Evolutionary conservation across 1,139 yeast species (phyloP).

Genomic region (Tardiomyces digboiensis): DNA sequence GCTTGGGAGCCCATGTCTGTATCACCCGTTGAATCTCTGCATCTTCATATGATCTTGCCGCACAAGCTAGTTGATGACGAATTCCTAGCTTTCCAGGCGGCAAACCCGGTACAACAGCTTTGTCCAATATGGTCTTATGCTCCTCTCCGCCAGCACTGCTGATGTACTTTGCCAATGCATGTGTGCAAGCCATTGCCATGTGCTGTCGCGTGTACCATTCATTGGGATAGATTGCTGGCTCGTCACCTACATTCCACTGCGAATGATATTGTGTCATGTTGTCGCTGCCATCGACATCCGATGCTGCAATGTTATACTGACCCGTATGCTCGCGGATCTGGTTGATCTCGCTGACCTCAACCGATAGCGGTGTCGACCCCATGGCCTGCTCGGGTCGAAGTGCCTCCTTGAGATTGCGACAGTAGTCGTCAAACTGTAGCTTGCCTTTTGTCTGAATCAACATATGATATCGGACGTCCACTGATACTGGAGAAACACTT

Average conservation of each 20-base stretch:
- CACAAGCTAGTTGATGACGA: not conserved
- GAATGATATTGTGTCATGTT: too few relatives aligned
- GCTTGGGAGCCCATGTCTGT: conserved; percentile 2
- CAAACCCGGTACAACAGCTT: not conserved
- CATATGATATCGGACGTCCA: not conserved
- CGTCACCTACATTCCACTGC: not conserved
- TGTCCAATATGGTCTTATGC: not conserved
- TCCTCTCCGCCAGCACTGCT: not conserved
- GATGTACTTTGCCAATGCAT: not conserved
- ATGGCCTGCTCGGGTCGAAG: not conserved
- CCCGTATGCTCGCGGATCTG: not conserved
- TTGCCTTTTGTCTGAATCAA: not conserved
- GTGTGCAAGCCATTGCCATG: not conserved
- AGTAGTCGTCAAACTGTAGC: not conserved
- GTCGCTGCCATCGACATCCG: too few relatives aligned
- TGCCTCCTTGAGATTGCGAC: not conserved
- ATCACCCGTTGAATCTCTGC: not conserved
- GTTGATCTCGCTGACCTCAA: not conserved
- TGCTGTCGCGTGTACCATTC: not conserved
- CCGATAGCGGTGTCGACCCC: not conserved
- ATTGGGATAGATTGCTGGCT: not conserved
- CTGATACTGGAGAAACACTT: too few relatives aligned
- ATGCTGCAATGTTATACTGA: not conserved
- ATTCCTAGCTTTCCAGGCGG: not conserved
- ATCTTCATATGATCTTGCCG: not conserved